phyloP scores from a whole-genome alignment of 805 yeast genomes.

The Zygosaccharomyces pseudorouxii region DNA sequence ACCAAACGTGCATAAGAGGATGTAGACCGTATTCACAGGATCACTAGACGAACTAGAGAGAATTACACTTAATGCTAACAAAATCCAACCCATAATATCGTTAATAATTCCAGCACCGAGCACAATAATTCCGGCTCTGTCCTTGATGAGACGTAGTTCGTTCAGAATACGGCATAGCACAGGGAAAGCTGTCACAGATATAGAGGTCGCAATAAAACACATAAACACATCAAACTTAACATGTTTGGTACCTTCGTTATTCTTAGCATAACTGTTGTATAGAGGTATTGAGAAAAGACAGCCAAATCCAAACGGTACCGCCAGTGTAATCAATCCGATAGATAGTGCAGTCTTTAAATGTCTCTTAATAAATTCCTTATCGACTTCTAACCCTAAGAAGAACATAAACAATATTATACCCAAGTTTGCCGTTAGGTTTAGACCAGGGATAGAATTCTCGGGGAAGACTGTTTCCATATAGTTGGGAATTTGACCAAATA shows the following conservation, averaged over 20 bases:
- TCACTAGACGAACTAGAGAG: conserved; percentile 62
- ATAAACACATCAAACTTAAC: conserved; percentile 66
- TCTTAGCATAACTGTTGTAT: conserved; percentile 49
- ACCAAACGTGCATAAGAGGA: conserved; percentile 58
- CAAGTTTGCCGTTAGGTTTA: conserved; percentile 64
- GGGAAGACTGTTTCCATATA: conserved; percentile 67
- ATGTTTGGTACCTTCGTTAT: conserved; percentile 28
- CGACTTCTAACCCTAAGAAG: conserved; percentile 77
- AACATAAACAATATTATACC: conserved; percentile 74
- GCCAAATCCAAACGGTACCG: conserved; percentile 76
- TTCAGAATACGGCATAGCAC: conserved; percentile 75
- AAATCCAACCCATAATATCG: conserved; percentile 77
- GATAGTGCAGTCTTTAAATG: conserved; percentile 57
- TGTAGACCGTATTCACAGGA: conserved; percentile 66
- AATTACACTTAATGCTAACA: conserved; percentile 70
- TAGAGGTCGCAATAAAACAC: conserved; percentile 79
- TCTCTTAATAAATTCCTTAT: conserved; percentile 55
- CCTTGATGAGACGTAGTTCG: conserved; percentile 64
- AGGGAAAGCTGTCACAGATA: conserved; percentile 83
- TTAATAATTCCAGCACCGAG: conserved; percentile 79
- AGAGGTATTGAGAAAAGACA: conserved; percentile 66
- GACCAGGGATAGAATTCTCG: conserved; percentile 52
- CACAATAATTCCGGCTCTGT: conserved; percentile 68
- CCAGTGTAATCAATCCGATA: conserved; percentile 70
- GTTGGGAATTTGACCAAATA: conserved; percentile 63